Percentiles rank a stretch among this genome's conserved stretches.
Conservation (phyloP, 1,284 basidiomycete species). For the Hypsizygus ulmarius region DNA sequence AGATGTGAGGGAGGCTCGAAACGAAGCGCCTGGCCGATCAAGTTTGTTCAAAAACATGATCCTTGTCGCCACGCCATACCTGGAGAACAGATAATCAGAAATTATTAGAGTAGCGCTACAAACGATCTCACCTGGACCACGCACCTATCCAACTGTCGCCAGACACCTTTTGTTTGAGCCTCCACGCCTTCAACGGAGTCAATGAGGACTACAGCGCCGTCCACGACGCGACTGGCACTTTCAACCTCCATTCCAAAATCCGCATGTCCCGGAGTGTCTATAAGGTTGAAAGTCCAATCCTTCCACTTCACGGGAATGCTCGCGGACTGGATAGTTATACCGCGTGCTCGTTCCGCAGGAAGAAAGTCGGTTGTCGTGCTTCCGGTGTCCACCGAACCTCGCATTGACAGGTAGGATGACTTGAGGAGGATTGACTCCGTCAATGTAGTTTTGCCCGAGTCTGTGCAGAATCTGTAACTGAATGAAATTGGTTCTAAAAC, state of each 20-base stretch:
- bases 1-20: slow-evolving; percentile 67
- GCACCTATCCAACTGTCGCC: slow-evolving; percentile 82
- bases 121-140: slow-evolving; percentile 29
- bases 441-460: slow-evolving; percentile 89
- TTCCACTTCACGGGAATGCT: slow-evolving; percentile 91
- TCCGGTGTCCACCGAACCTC: slow-evolving; percentile 85
- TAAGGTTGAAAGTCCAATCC: slow-evolving; percentile 79
- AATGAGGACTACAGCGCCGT: slow-evolving; percentile 84
- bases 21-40: slow-evolving; percentile 81
- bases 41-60: slow-evolving; percentile 88
- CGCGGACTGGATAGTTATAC: slow-evolving; percentile 90
- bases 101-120: slow-evolving; percentile 1
- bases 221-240: slow-evolving; percentile 85
- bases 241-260: slow-evolving; percentile 96
- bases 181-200: slow-evolving; percentile 93
- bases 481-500: background rate
- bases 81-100: slow-evolving; percentile 27
- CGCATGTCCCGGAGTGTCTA: slow-evolving; percentile 90
- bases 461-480: slow-evolving; percentile 35
- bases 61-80: slow-evolving; percentile 75
- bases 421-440: slow-evolving; percentile 84
- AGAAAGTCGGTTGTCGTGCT: slow-evolving; percentile 91
- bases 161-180: slow-evolving; percentile 86
- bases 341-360: slow-evolving; percentile 84
- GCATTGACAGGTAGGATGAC: slow-evolving; percentile 68